phyloP scores from a whole-genome alignment of 306 rosid genomes.

The Lathyrus sativus region DNA sequence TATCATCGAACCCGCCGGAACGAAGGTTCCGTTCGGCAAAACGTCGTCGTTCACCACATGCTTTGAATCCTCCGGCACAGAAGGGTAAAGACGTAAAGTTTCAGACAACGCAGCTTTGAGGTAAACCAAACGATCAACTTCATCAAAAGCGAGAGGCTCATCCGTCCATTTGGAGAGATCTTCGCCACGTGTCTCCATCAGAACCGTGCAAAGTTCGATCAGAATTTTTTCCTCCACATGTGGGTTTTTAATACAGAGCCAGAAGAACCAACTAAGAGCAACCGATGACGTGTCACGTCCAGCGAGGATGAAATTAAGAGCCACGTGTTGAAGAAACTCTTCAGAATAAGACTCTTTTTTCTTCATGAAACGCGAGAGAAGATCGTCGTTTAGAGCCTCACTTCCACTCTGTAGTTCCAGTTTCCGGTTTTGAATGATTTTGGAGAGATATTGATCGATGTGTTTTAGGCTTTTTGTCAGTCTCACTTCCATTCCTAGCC shows the following conservation, averaged over 20 bases:
- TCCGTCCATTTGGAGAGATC: slow-evolving; percentile 56
- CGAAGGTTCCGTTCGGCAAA: slow-evolving; percentile 67
- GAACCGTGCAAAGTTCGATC: slow-evolving; percentile 60
- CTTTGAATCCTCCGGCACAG: slow-evolving; percentile 88
- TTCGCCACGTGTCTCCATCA: slow-evolving; percentile 67
- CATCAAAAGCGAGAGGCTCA: slow-evolving; percentile 75
- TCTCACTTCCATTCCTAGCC: slow-evolving; percentile 62
- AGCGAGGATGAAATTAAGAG: slow-evolving; percentile 89
- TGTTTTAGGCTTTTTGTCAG: slow-evolving; percentile 53
- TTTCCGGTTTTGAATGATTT: slow-evolving; percentile 65
- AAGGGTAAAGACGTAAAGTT: slow-evolving; percentile 81
- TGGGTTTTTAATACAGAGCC: slow-evolving; percentile 57
- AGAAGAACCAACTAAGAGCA: slow-evolving; percentile 89
- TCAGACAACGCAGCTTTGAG: slow-evolving; percentile 81
- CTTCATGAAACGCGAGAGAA: slow-evolving; percentile 83
- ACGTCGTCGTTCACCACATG: slow-evolving; percentile 65
- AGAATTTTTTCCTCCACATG: slow-evolving; percentile 72
- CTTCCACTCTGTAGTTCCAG: slow-evolving; percentile 45
- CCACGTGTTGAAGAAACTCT: slow-evolving; percentile 76
- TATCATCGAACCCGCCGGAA: slow-evolving; percentile 65
- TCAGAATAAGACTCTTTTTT: slow-evolving; percentile 71
- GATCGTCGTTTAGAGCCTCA: slow-evolving; percentile 63
- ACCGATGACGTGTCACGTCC: slow-evolving; percentile 94
- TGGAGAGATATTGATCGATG: slow-evolving; percentile 53
- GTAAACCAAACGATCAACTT: slow-evolving; percentile 71